These are phyloP conservation scores for Epichloe glyceriae DNA, from an alignment of 2,329 filamentous ascomycete species.

Conservation along the genomic window DNA sequence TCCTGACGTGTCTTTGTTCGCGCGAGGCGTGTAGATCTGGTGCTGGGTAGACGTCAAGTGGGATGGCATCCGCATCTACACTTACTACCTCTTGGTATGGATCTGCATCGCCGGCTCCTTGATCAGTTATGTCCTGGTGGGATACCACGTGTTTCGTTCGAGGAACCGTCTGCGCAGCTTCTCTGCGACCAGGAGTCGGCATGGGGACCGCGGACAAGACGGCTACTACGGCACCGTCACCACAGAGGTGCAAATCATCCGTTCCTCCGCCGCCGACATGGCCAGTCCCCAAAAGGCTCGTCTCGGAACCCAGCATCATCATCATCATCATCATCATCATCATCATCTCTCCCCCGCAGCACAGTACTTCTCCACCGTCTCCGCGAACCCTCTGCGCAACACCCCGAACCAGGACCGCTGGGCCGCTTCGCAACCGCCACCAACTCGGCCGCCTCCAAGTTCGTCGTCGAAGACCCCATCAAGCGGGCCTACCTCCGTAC, in stretches of 20 bases:
- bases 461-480: conserved; percentile 35
- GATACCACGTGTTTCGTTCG: conserved; percentile 46
- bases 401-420: not conserved
- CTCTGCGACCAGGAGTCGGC: conserved; percentile 23
- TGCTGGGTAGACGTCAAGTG: conserved; percentile 45
- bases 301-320: conserved; percentile 9
- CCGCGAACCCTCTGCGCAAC: conserved; percentile 1
- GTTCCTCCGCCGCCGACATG: conserved; percentile 12
- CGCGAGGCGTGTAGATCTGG: conserved; percentile 34
- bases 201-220: conserved; percentile 11
- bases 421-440: conserved; percentile 9
- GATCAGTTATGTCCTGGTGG: conserved; percentile 42
- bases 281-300: conserved; percentile 12
- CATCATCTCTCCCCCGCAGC: conserved; percentile 11
- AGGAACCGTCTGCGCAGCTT: conserved; percentile 42
- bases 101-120: conserved; percentile 42
- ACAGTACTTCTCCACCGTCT: conserved; percentile 23
- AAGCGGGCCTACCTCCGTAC: conserved; percentile 49
- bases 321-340: conserved; percentile 6
- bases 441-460: conserved; percentile 22
- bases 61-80: conserved; percentile 45
- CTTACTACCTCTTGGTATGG: conserved; percentile 50
- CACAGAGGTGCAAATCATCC: conserved; percentile 36
- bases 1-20: not conserved
- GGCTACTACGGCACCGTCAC: conserved; percentile 37